Base-by-base conservation (phyloP, 108 stramenopile genomes). In the Parietichytrium sp. region DNA sequence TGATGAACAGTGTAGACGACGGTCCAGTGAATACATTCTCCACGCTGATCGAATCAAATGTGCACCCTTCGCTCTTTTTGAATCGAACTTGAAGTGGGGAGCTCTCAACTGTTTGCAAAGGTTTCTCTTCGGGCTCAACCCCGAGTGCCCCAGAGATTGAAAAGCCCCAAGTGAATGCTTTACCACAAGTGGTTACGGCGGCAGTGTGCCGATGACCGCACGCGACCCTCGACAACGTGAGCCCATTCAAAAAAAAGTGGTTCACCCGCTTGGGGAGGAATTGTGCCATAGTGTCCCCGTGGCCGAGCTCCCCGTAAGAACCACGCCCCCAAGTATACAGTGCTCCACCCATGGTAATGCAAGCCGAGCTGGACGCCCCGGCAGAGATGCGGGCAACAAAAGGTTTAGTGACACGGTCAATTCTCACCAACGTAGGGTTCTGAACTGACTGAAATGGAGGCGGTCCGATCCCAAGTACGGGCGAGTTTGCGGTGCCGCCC, bases 151-250 rank as follows among this genome's bases (percentile, higher is more conserved):
- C 61, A 1, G 36, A n/a, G 20, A 42, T 45, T 10, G 38, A 33
- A 25, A 72, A 42, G 10, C 61, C 61, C 3, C 36, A 72, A 7
- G 61, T 72, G 20, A 33, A 72, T 12, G 25, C 61, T 0, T 42
- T 33, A 20, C 61, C 61, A 25, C 45, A 33, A n/a, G 61, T 72
- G 42, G 38, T 72, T 16, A 72, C 61, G 38, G 45, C 61, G 29
- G 61, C 61, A 72, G 61, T 45, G 42, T 72, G 61, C 38, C 61
- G 61, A 20, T 72, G 20, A 15, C 61, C 61, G 42, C 61, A 72
- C 8, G 61, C 61, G 20, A 72, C 45, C 20, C 61, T 33, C 15
- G 38, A n/a, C 6, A 16, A 33, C 23, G 38, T 33, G 20, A 72
- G 36, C 1, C 16, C 33, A 18, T 72, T 38, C 61, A 16, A 10